phyloP scores from a whole-genome alignment of 768 basidiomycete genomes.

The Chiua virens region DNA sequence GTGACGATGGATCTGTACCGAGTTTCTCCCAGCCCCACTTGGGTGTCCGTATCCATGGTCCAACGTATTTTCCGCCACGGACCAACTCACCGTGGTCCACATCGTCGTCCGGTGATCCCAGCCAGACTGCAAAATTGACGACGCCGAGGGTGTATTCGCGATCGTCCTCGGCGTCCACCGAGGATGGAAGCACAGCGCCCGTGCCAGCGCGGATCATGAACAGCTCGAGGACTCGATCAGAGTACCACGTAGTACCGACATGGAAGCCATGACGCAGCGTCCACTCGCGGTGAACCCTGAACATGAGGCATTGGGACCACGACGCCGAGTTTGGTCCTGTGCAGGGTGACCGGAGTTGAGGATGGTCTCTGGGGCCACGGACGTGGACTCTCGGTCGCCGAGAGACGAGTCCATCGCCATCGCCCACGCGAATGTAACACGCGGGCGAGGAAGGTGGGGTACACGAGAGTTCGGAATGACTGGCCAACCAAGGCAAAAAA shows the following conservation, averaged over 20 bases:
- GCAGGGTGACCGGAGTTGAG: too few species aligned
- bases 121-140: neutral
- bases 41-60: neutral
- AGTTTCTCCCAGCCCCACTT: constrained; percentile 13
- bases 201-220: constrained; percentile 6
- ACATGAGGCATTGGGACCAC: too few species aligned
- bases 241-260: constrained; percentile 4
- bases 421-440: constrained; percentile 1
- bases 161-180: neutral
- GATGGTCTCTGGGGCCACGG: too few species aligned
- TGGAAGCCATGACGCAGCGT: constrained; percentile 2
- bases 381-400: too few species aligned
- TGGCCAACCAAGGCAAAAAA: constrained; percentile 15
- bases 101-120: too few species aligned
- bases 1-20: constrained; percentile 1
- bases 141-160: constrained; percentile 1
- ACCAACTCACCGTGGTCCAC: neutral
- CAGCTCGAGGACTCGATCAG: neutral
- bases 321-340: too few species aligned
- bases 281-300: constrained; percentile 2
- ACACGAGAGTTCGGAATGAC: too few species aligned
- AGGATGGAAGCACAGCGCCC: neutral
- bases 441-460: constrained; percentile 9
- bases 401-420: too few species aligned
- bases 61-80: neutral